Conservation (phyloP, 805 yeast genomes). For the Candida odintsovae region DNA sequence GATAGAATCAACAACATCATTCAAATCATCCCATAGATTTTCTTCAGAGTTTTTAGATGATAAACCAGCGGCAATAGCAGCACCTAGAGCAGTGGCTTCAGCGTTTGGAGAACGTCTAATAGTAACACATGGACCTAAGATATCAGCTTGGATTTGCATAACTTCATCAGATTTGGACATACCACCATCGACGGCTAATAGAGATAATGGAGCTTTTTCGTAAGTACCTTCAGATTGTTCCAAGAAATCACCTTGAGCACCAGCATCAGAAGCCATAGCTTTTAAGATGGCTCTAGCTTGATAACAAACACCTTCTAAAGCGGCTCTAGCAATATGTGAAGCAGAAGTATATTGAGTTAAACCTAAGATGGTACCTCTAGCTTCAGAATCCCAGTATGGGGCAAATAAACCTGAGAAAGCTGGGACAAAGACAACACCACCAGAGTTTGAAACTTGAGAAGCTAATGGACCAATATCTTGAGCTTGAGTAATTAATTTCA, state of each 20-base stretch:
- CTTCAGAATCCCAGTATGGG: conserved; percentile 92
- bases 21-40: conserved; percentile 69
- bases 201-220: conserved; percentile 45
- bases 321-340: conserved; percentile 89
- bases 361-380: conserved; percentile 91
- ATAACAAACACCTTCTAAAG: conserved; percentile 91
- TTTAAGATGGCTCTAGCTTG: conserved; percentile 87
- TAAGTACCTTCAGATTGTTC: conserved; percentile 40
- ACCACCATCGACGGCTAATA: conserved; percentile 88
- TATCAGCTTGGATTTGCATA: conserved; percentile 91
- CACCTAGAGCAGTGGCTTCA: conserved; percentile 94
- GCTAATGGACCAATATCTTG: conserved; percentile 91
- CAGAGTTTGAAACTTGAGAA: conserved; percentile 70
- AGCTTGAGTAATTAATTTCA: conserved; percentile 73
- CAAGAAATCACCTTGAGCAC: conserved; percentile 46
- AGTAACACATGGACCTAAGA: conserved; percentile 79
- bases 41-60: conserved; percentile 42
- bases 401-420: conserved; percentile 93
- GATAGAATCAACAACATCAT: conserved; percentile 50
- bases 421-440: conserved; percentile 92
- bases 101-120: conserved; percentile 76
- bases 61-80: conserved; percentile 93
- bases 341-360: conserved; percentile 90
- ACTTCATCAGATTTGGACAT: conserved; percentile 88
- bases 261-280: conserved; percentile 86